Base-by-base conservation (phyloP, 345 rosid genomes). In the Mangifera indica region DNA sequence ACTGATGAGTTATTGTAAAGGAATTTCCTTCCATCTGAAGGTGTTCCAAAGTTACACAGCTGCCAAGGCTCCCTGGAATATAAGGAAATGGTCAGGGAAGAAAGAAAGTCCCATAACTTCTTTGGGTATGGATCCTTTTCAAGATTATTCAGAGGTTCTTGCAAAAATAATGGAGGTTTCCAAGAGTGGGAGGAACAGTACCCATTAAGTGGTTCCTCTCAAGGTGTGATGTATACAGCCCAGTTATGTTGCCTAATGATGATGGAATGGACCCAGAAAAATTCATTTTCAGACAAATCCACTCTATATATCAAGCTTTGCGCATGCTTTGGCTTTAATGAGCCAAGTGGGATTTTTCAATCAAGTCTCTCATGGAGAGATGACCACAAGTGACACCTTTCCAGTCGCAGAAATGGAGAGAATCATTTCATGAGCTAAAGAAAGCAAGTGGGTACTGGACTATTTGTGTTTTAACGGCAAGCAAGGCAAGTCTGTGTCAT, bases 161-260 rank as follows among this genome's bases (percentile, higher is more conserved):
- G 73, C 77, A 86, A 76, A 34, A n/a, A n/a, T 63, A 51, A 45
- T 11, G 58, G 34, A 79, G 77, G 67, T 62, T 57, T 22, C 62
- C 74, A 0, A 83, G 26, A 74, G 76, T 70, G 14, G 70, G 72
- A 24, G 89, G 87, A 52, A 80, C 81, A 25, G 59, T 72, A 9
- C 87, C 87, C 0, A 59, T 20, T 55, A 84, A 53, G 34, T 65
- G 64, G 66, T 86, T 86, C 17, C 44, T 68, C 9, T 25, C 15
- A 26, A 80, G 53, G 0, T 63, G 37, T 32, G 76, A 72, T 40
- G 67, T 64, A 1, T 74, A 72, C 67, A 84, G 63, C 17, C 29
- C 72, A 67, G 80, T 72, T 59, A 78, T 54, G 65, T 78, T 84
- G 68, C 78, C 87, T 48, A 86, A 58, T 12, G 84, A 78, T 7